Percentiles rank a stretch among this genome's conserved stretches.
These are phyloP conservation scores for Erysimum pusillum DNA, from an alignment of 441 rosid genomes.

Conservation along the genomic window DNA sequence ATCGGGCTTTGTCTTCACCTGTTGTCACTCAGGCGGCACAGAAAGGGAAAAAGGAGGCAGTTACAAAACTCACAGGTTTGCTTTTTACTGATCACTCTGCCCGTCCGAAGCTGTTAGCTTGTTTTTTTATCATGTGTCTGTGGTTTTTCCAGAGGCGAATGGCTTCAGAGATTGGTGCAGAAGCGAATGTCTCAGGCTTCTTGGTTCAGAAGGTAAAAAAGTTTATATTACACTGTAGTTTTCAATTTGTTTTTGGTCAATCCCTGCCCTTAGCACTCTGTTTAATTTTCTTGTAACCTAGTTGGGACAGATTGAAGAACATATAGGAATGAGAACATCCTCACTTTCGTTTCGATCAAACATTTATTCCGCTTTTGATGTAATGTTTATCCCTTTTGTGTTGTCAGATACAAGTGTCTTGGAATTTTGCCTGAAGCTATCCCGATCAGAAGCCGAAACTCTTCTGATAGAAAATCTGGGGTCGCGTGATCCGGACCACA, in stretches of 20 bases:
- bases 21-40: constrained; percentile 59
- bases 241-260: not conserved
- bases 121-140: constrained; percentile 29
- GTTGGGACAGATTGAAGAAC: constrained; percentile 3
- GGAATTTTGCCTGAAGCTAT: constrained; percentile 93
- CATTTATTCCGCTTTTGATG: constrained; percentile 23
- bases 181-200: constrained; percentile 83
- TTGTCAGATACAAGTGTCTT: constrained; percentile 83
- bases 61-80: constrained; percentile 77
- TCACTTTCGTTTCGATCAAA: not conserved
- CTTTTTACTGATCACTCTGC: constrained; percentile 3
- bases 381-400: constrained; percentile 24
- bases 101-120: constrained; percentile 4
- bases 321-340: not conserved
- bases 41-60: constrained; percentile 69
- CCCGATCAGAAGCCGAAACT: constrained; percentile 92
- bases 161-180: constrained; percentile 97
- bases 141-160: constrained; percentile 80
- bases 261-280: constrained; percentile 1
- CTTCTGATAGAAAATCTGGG: constrained; percentile 88
- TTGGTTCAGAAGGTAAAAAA: constrained; percentile 81
- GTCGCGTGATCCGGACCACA: constrained; percentile 75
- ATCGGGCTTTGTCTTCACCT: constrained; percentile 65
- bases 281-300: not conserved
- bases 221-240: constrained; percentile 8